A percentile compares a stretch with the other conserved stretches of the same genome.
phyloP scores from a whole-genome alignment of 345 rosid species.

The Microthlaspi erraticum region DNA sequence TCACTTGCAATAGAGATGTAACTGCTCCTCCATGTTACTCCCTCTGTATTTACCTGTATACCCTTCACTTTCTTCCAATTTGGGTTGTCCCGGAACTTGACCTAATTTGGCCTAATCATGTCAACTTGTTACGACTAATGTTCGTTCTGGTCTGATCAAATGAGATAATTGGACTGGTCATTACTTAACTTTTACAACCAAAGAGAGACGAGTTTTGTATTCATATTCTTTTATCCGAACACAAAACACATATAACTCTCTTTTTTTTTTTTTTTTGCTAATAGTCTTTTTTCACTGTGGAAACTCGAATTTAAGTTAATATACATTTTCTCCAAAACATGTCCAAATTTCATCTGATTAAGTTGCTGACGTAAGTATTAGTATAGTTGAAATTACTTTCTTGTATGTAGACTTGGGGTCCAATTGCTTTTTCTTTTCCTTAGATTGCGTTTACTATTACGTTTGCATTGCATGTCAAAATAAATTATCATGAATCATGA shows the following conservation, averaged over 20 bases:
- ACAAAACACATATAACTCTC: not conserved
- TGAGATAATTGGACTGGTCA: not conserved
- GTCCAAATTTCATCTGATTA: not conserved
- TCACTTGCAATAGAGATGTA: constrained; percentile 33
- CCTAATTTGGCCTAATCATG: constrained; percentile 5
- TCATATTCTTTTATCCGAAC: not conserved
- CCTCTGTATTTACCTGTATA: constrained; percentile 18
- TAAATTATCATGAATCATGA: not conserved
- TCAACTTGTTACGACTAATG: constrained; percentile 17
- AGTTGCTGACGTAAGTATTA: not conserved
- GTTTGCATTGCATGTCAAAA: constrained; percentile 9
- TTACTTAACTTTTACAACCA: not conserved
- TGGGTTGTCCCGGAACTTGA: not conserved
- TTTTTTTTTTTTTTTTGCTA: too few species aligned
- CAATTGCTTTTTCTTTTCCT: not conserved
- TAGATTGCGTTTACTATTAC: constrained; percentile 2
- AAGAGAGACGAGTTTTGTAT: not conserved
- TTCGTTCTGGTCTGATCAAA: not conserved
- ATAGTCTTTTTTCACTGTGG: not conserved
- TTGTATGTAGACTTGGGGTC: constrained; percentile 8
- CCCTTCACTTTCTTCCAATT: constrained; percentile 15
- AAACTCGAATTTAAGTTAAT: not conserved
- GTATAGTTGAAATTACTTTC: constrained; percentile 7
- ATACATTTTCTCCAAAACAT: not conserved
- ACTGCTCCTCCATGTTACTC: constrained; percentile 40